Evolutionary conservation across 257 asterid species (phyloP).

Genomic region (Penstemon newberryi): DNA sequence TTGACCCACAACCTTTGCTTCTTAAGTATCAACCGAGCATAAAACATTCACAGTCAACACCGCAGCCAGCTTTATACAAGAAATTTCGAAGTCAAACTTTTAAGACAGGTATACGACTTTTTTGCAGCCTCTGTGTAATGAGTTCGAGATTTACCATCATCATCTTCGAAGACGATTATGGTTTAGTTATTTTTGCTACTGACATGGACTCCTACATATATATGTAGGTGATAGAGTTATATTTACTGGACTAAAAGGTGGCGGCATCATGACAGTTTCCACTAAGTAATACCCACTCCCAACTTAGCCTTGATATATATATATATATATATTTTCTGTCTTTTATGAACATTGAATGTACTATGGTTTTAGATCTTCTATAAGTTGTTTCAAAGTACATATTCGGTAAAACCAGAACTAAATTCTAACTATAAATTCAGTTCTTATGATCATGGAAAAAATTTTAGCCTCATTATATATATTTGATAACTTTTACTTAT

Average conservation of each 20-base stretch:
- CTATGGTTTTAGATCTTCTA: conserved; percentile 11
- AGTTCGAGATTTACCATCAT: neutral
- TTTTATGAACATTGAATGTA: neutral
- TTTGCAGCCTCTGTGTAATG: neutral
- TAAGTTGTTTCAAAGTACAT: neutral
- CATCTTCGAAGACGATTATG: neutral
- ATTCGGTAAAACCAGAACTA: neutral
- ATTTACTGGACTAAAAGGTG: conserved; percentile 15
- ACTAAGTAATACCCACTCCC: conserved; percentile 3
- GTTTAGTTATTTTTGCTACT: conserved; percentile 1
- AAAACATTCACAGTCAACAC: neutral
- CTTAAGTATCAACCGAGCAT: neutral
- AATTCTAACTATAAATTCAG: neutral
- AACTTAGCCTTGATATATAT: neutral
- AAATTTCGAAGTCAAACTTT: neutral
- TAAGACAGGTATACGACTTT: conserved; percentile 6
- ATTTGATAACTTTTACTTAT: neutral
- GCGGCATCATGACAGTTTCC: neutral
- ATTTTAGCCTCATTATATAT: neutral
- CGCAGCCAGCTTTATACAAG: neutral
- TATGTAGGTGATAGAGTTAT: conserved; percentile 18
- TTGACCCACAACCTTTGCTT: neutral
- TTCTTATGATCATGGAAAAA: too few relatives aligned
- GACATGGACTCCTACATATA: neutral
- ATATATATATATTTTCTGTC: too few relatives aligned